Percentiles rank a stretch among this genome's conserved stretches.
Conservation (phyloP, 2,329 filamentous ascomycete species). For the Gaeumannomyces tritici region DNA sequence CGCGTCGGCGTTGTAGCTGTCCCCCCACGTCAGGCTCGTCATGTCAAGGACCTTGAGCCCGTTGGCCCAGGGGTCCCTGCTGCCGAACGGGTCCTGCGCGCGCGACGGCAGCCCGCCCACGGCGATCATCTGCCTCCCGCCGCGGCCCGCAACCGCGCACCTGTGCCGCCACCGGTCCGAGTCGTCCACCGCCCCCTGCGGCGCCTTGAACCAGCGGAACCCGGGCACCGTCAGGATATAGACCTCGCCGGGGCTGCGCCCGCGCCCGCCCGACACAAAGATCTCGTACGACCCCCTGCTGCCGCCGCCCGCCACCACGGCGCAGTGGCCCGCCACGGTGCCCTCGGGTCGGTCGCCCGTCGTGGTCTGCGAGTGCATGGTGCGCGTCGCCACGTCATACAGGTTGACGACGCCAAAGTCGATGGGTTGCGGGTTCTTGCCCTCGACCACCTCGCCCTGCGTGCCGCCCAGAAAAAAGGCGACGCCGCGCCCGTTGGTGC, state of each 20-base stretch:
- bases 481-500: constrained; percentile 10
- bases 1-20: constrained; percentile 22
- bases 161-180: constrained; percentile 15
- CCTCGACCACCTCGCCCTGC: background rate
- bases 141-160: constrained; percentile 18
- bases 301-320: constrained; percentile 14
- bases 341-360: constrained; percentile 17
- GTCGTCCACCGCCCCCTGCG: constrained; percentile 11
- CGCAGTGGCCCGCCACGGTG: constrained; percentile 16
- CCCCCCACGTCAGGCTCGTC: constrained; percentile 23
- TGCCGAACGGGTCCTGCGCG: constrained; percentile 11
- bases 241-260: constrained; percentile 17
- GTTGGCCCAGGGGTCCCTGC: constrained; percentile 22
- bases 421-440: constrained; percentile 9
- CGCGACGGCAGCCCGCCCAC: constrained; percentile 19
- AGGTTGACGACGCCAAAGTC: constrained; percentile 15
- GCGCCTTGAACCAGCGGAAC: constrained; percentile 23
- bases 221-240: constrained; percentile 26
- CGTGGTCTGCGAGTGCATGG: constrained; percentile 23
- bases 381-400: constrained; percentile 20
- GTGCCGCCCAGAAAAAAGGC: constrained; percentile 3
- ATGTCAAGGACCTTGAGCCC: constrained; percentile 30
- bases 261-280: constrained; percentile 25
- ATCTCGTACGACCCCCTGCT: constrained; percentile 1
- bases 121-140: constrained; percentile 26